Evolutionary conservation across 108 stramenopile genomes (phyloP).

Genomic region (Schizochytrium sp.): DNA sequence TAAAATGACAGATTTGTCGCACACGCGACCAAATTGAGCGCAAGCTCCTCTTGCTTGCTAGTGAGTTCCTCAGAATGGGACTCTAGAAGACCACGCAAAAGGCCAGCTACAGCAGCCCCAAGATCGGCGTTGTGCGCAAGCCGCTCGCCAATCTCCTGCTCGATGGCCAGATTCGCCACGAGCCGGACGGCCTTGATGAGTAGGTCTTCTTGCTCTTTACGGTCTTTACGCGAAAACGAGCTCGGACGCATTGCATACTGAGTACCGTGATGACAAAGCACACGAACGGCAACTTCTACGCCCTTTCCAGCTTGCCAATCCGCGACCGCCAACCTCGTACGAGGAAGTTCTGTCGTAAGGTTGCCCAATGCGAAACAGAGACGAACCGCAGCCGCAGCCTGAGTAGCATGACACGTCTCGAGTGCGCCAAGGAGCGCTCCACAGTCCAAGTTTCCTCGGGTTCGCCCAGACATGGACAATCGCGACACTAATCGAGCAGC

Average conservation of each 20-base stretch:
- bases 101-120: neutral
- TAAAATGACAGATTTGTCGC: neutral
- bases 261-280: neutral
- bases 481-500: neutral
- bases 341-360: neutral
- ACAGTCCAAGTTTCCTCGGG: neutral
- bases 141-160: neutral
- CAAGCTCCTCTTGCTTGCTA: constrained; percentile 8
- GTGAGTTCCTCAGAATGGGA: neutral
- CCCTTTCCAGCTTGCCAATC: neutral
- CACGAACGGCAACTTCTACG: no score
- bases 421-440: neutral
- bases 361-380: neutral
- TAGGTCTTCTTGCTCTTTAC: neutral
- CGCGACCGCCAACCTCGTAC: neutral
- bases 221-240: neutral
- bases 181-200: neutral
- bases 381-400: neutral
- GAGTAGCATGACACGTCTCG: neutral
- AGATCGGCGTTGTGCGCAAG: neutral
- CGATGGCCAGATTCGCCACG: neutral
- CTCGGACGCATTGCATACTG: neutral
- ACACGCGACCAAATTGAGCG: neutral
- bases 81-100: neutral
- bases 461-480: neutral